Conservation (phyloP, 1,139 yeast genomes). For the Kluyveromyces sp. region DNA sequence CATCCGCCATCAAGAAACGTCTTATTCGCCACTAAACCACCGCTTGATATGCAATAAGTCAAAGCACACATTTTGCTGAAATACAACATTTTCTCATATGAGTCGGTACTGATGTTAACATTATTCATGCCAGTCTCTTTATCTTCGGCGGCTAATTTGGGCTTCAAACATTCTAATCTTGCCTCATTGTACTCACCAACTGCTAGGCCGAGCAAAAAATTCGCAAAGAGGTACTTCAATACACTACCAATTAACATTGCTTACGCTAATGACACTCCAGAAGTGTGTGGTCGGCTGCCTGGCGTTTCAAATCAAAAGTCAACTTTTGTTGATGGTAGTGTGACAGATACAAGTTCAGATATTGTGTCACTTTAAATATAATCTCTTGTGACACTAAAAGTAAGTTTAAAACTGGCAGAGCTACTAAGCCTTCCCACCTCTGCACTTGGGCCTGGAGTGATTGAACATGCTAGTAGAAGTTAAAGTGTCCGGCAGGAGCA, state of each 20-base stretch:
- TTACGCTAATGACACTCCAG: background rate
- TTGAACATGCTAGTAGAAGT: no score
- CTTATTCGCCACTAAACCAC: constrained; percentile 15
- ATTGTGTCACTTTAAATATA: background rate
- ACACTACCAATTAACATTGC: background rate
- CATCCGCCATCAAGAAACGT: constrained; percentile 28
- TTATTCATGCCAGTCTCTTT: background rate
- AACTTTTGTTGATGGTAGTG: no score
- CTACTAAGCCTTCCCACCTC: background rate
- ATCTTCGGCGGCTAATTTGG: constrained; percentile 6
- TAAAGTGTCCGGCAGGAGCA: no score
- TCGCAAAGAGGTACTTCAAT: background rate
- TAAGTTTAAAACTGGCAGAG: no score
- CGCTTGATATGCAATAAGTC: constrained; percentile 25
- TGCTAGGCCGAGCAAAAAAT: background rate
- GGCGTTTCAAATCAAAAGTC: background rate
- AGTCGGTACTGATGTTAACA: constrained; percentile 12
- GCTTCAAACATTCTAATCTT: background rate
- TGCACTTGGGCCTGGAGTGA: no score
- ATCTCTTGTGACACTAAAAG: background rate
- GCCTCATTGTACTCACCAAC: background rate
- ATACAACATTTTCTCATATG: constrained; percentile 26
- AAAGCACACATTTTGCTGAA: constrained; percentile 29
- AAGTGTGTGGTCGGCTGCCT: no score
- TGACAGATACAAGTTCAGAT: background rate